Conservation (phyloP, 1,284 basidiomycete species). For the Microbotryum intermedium region DNA sequence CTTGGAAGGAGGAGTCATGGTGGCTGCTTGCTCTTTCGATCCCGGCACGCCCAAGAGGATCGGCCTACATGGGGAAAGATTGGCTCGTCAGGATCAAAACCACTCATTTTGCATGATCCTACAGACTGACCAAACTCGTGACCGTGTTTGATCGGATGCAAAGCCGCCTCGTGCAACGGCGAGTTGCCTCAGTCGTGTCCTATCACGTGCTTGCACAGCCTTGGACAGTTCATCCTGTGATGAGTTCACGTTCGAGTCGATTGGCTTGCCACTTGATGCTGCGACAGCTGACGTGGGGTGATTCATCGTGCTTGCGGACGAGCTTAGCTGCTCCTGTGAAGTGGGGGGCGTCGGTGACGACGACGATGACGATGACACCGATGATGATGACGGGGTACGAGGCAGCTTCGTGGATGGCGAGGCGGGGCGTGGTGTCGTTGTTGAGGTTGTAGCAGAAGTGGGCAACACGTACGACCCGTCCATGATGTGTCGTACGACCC, state of each 20-base stretch:
- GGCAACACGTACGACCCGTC: background rate
- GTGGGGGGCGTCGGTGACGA: background rate
- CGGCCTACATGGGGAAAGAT: slow-evolving; percentile 4
- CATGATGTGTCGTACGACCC: background rate
- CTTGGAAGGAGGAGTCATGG: background rate
- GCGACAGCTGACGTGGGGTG: too few species aligned
- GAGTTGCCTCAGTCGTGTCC: background rate
- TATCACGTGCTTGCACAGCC: too few species aligned
- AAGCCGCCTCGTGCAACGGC: slow-evolving; percentile 14
- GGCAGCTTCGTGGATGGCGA: too few species aligned
- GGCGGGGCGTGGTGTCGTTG: background rate
- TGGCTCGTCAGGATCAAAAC: background rate
- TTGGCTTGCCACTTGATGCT: too few species aligned
- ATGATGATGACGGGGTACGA: too few species aligned
- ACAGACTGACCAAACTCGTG: slow-evolving; percentile 10
- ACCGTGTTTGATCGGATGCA: slow-evolving; percentile 10
- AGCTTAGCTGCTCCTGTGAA: too few species aligned
- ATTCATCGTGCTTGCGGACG: too few species aligned
- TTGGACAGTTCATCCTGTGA: too few species aligned
- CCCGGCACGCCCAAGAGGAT: slow-evolving; percentile 6
- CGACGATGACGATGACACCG: background rate
- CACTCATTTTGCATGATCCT: background rate
- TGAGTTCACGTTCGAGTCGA: too few species aligned
- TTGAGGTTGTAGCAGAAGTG: background rate
- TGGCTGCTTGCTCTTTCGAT: background rate